These are phyloP conservation scores for Crithidia thermophila DNA, from an alignment of 208 protist genomes.

Conservation along the genomic window DNA sequence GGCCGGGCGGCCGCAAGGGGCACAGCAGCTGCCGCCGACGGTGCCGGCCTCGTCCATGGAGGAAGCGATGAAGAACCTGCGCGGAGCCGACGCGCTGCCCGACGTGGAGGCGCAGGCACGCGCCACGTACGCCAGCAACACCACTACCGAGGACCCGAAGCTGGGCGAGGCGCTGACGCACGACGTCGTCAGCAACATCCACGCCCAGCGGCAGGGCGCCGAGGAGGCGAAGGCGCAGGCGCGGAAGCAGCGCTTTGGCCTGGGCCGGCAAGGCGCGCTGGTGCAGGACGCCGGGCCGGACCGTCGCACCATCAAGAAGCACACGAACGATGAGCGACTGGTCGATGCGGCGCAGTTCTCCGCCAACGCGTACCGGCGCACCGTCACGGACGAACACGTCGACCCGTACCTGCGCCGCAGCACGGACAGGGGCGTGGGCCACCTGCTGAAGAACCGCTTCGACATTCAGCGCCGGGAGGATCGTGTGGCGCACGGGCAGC, in stretches of 20 bases:
- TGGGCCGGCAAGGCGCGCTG: conserved; percentile 83
- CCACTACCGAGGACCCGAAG: conserved; percentile 57
- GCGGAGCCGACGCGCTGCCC: conserved; percentile 30
- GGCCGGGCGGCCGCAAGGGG: conserved; percentile 69
- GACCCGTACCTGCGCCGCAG: conserved; percentile 72
- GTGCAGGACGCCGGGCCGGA: conserved; percentile 90
- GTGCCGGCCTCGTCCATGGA: conserved; percentile 68
- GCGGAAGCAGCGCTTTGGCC: conserved; percentile 81
- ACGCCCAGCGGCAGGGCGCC: conserved; percentile 25
- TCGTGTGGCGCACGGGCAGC: conserved; percentile 57
- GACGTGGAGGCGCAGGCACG: conserved; percentile 47
- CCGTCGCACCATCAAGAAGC: conserved; percentile 62
- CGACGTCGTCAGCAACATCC: conserved; percentile 46
- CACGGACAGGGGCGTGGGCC: conserved; percentile 70
- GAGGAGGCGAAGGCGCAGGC: conserved; percentile 38
- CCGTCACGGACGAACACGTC: conserved; percentile 72
- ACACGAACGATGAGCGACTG: conserved; percentile 89
- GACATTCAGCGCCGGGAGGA: conserved; percentile 83
- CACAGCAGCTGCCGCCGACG: conserved; percentile 61
- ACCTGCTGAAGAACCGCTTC: conserved; percentile 83
- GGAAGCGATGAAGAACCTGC: conserved; percentile 73
- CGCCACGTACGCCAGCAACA: conserved; percentile 66
- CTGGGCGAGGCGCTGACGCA: conserved; percentile 79
- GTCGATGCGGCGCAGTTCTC: conserved; percentile 71
- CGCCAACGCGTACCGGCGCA: conserved; percentile 70